Evolutionary conservation across 2,329 filamentous ascomycete species (phyloP).

Genomic region (Cytospora piceae): DNA sequence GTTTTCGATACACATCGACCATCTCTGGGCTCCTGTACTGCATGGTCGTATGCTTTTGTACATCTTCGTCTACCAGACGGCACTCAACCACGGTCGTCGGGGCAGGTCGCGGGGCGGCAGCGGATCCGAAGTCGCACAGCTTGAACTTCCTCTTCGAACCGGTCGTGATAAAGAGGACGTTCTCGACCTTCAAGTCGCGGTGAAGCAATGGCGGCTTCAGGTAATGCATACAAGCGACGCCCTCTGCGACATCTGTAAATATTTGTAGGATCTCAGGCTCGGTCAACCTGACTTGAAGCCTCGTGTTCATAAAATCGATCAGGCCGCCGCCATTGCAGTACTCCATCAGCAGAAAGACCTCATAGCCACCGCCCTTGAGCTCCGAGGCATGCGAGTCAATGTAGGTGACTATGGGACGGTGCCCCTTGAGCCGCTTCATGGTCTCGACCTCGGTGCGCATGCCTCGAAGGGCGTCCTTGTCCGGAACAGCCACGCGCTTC

Average conservation of each 20-base stretch:
- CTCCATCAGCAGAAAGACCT: slow-evolving; percentile 98
- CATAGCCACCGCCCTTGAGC: slow-evolving; percentile 88
- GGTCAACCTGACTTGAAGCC: slow-evolving; percentile 91
- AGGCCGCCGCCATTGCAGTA: slow-evolving; percentile 92
- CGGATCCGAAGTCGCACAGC: slow-evolving; percentile 96
- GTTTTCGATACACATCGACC: slow-evolving; percentile 96
- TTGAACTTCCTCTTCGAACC: slow-evolving; percentile 80
- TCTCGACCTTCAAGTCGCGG: slow-evolving; percentile 96
- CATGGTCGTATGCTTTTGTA: slow-evolving; percentile 94
- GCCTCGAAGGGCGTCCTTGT: slow-evolving; percentile 90
- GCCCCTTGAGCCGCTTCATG: slow-evolving; percentile 98
- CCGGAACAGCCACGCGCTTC: slow-evolving; percentile 94
- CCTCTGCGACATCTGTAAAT: slow-evolving; percentile 93
- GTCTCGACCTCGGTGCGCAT: slow-evolving; percentile 99
- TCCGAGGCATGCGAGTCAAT: slow-evolving; percentile 98
- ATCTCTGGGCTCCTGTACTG: slow-evolving; percentile 98
- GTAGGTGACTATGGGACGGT: slow-evolving; percentile 95
- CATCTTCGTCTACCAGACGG: slow-evolving; percentile 90
- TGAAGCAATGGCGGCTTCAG: slow-evolving; percentile 91
- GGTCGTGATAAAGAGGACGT: slow-evolving; percentile 81
- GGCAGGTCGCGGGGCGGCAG: slow-evolving; percentile 80
- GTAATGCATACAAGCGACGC: slow-evolving; percentile 98
- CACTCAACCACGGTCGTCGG: slow-evolving; percentile 88
- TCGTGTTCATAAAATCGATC: slow-evolving; percentile 99
- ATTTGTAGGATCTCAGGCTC: slow-evolving; percentile 98